phyloP scores from a whole-genome alignment of 108 stramenopile species.

The Skeletonema marinoi region DNA sequence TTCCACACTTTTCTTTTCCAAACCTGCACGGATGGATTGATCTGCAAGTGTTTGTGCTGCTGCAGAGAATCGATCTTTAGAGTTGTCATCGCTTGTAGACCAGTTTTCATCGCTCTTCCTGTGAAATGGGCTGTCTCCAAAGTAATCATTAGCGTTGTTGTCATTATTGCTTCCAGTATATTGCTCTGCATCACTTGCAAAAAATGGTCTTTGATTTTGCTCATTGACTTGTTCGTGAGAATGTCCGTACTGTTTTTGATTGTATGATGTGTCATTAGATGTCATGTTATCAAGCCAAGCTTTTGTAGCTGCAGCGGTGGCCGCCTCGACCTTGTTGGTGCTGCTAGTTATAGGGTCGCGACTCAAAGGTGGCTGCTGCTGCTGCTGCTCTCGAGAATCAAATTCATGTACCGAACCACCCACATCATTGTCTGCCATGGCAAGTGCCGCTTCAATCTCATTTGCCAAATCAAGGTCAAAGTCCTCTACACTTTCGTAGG shows the following conservation, averaged over 20 bases:
- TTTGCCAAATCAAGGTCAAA: neutral
- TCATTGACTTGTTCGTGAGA: neutral
- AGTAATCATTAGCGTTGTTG: neutral
- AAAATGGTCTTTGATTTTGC: neutral
- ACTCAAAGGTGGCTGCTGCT: neutral
- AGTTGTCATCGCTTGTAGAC: neutral
- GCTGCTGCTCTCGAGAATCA: neutral
- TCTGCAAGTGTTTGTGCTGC: neutral
- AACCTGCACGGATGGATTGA: neutral
- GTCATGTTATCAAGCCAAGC: neutral
- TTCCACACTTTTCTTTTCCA: constrained; percentile 1
- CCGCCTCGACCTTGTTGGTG: neutral
- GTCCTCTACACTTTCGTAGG: neutral
- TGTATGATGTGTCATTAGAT: neutral
- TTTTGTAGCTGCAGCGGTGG: constrained; percentile 1
- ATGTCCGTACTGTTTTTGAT: neutral
- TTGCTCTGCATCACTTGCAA: neutral
- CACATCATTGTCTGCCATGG: neutral
- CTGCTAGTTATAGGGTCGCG: neutral
- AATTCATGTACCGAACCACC: neutral
- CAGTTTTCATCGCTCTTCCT: neutral
- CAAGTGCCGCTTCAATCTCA: constrained; percentile 1
- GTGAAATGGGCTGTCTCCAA: neutral
- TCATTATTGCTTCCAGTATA: neutral
- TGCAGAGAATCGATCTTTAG: neutral